Base-by-base conservation (phyloP, 1,284 basidiomycete species). In the Irpex sp. region DNA sequence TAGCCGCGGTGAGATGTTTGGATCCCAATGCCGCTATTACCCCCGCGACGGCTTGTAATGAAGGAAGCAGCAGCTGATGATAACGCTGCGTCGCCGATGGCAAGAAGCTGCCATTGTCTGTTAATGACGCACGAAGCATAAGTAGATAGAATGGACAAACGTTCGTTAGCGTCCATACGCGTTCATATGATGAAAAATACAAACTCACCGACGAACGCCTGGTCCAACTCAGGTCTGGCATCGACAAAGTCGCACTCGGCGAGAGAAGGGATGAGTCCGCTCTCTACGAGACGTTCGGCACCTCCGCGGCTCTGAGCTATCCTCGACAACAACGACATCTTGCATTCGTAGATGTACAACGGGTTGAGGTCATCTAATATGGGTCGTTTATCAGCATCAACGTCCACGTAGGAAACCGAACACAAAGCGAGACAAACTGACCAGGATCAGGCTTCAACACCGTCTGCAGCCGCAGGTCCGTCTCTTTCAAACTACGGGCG, bases 261-360 rank as follows among this genome's bases (percentile, higher is more conserved):
- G 33, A 98, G 75, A n/a, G 88, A 82, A 19, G 88, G 82, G 19
- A 98, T 81, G 3, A 96, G 68, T 58, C 91, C 88, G 3, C 87
- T 84, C 63, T 96, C 94, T 7, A 98, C 74, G 28, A 98, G 76
- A 57, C 88, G 84, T 70, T 97, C 94, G 0, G 94, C 93, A 2
- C 96, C 96, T 64, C 82, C 78, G 54, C 91, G 80, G 0, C 85
- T 90, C 69, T 94, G 88, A 0, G 93, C 87, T 75, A 98, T 85
- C 35, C 93, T 85, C 33, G 90, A 85, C 60, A 98, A 85, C 65
- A 97, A 80, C 0, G 93, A 90, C 82, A 97, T 88, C 75, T 96
- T 95, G 14, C 95, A 86, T 73, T 98, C 96, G 70, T 96, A 98
- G 14, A 98, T 93, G 75, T 97, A 98, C 54, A 96, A 80, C 0